phyloP scores from a whole-genome alignment of 1,284 basidiomycete genomes.

The Cutaneotrichosporon sp. region DNA sequence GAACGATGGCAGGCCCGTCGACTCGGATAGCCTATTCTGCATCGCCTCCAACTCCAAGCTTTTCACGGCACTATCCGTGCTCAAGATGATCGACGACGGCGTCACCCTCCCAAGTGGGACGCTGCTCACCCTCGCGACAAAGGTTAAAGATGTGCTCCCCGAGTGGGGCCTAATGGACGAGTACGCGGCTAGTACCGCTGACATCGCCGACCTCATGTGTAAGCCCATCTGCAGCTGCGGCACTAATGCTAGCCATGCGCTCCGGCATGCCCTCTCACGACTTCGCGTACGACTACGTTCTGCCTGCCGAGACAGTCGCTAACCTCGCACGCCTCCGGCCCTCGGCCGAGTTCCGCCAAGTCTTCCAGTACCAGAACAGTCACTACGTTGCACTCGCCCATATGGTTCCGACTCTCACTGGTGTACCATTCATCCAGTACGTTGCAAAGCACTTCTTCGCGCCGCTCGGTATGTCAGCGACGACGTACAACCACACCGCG shows the following conservation, averaged over 20 bases:
- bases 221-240: conserved; percentile 13
- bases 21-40: conserved; percentile 51
- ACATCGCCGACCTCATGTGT: conserved; percentile 53
- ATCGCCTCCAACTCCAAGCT: conserved; percentile 58
- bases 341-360: conserved; percentile 36
- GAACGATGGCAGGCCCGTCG: not conserved
- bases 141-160: conserved; percentile 53
- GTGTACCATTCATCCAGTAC: conserved; percentile 30
- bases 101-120: conserved; percentile 48
- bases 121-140: conserved; percentile 52
- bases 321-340: conserved; percentile 33
- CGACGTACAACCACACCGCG: conserved; percentile 27
- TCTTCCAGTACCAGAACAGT: conserved; percentile 43
- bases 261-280: conserved; percentile 42
- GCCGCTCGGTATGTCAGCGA: conserved; percentile 36
- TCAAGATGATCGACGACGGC: conserved; percentile 53
- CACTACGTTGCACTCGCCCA: conserved; percentile 31
- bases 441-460: conserved; percentile 36
- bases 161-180: conserved; percentile 53
- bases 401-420: conserved; percentile 34
- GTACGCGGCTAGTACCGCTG: conserved; percentile 49
- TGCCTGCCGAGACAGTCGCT: conserved; percentile 20
- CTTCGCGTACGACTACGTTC: not conserved
- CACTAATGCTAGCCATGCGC: conserved; percentile 30
- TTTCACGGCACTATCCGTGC: conserved; percentile 53